Evolutionary conservation across 2,329 filamentous ascomycete genomes (phyloP), one percentile per base, ranked within the genome.

Genomic region (Scedosporium aurantiacum): DNA sequence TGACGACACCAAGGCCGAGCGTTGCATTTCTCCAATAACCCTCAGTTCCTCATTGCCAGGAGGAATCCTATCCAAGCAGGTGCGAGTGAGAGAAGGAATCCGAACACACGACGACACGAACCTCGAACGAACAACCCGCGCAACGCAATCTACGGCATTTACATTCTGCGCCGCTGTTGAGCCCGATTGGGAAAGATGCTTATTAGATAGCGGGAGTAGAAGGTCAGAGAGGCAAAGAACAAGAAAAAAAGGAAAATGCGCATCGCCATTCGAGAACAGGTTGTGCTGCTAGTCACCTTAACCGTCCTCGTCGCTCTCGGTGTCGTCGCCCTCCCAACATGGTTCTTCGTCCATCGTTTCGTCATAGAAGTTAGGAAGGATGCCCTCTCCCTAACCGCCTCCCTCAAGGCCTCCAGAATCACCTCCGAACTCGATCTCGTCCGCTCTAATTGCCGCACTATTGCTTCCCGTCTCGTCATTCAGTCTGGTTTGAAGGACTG

Each of bases 251-350:
- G 8, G 18, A 60, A 32, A 41, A 93, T 96, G 90, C 85, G 91
- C 73, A 84, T 96, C 72, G 87, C 89, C 62, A 96, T 96, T 69
- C 84, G 91, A 67, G 87, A 92, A 76, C 92, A 97, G 82, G 81
- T 97, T 68, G 90, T 85, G 66, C 80, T 86, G 72, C 80, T 96
- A 65, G 90, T 96, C 68, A 78, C 94, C 65, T 70, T 90, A 63
- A 84, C 88, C 63, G 86, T 90, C 57, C 81, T 95, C 62, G 76
- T 89, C 62, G 86, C 87, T 60, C 82, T 96, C 64, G 84, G 87
- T 61, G 85, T 96, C 64, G 82, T 96, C 64, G 85, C 90, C 16
- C 82, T 96, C 64, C 90, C 91, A 68, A 89, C 87, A 71, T 84
- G 81, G 81, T 72, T 83, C 62, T 84, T 78, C 65, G 80, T 84